Evolutionary conservation across 352 stramenopile species (phyloP), one percentile per base, ranked within the genome.

Genomic region (Globisporangium emineosum): DNA sequence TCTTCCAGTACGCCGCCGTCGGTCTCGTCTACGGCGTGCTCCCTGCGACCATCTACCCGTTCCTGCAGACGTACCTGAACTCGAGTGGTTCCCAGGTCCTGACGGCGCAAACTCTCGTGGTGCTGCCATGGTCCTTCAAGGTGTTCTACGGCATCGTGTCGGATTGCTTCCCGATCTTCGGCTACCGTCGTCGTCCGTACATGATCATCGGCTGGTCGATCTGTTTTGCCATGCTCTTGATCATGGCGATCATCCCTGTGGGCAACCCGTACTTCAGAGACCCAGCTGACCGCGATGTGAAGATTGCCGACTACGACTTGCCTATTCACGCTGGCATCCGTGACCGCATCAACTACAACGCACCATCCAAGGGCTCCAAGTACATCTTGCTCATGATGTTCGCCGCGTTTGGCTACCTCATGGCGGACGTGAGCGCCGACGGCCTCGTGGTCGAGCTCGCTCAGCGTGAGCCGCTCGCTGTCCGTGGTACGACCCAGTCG

Each of bases 351-450:
- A 81, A 84, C 64, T 64, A 64, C 13, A 43, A 58, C 27, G 79
- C 79, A 9, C 35, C 64, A 1, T 64, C 70, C 5, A 35, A 76
- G 29, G 79, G 70, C 13, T 72, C 55, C 64, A 82, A 80, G 66
- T 91, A 88, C 66, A 70, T 86, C n/a, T 67, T 89, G 19, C 63
- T 86, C 43, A 89, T 96, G 75, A 81, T 91, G 57, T 57, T 93
- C 27, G 78, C 84, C 0, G 81, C 83, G 2, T 58, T 87, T 42
- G 86, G 86, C 35, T 94, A 94, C 64, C 71, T 94, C 13, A 77
- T 93, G 53, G 77, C 86, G 5, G 86, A 94, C 63, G 83, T 94
- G 1, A 78, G 76, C 21, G 77, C 81, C 37, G 87, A 96, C 70
- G 83, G 74, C 8, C 25, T 66, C 5, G 23, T 66, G n/a, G 60